These are phyloP conservation scores for Arabidopsis lyrata DNA, from an alignment of 441 rosid species.

Conservation along the genomic window DNA sequence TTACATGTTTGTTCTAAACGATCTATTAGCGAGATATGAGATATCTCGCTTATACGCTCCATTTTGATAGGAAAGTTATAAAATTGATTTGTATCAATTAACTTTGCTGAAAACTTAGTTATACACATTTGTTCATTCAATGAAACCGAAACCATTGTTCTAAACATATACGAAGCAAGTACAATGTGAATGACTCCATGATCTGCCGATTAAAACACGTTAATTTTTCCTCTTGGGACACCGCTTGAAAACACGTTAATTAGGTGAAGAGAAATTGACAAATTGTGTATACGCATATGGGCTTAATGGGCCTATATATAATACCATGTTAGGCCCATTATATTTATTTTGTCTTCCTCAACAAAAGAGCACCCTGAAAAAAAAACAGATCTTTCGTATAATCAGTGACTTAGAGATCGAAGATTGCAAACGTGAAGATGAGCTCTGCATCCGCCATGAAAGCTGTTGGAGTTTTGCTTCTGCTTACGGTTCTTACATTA, in stretches of 20 bases:
- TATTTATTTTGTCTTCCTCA: neutral
- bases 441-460: conserved; percentile 41
- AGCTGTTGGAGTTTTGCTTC: conserved; percentile 34
- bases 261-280: neutral
- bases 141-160: neutral
- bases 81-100: too few species aligned
- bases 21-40: too few species aligned
- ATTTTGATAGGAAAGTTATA: too few species aligned
- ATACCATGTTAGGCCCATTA: conserved; percentile 6
- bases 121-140: neutral
- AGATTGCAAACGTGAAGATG: conserved; percentile 25
- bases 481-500: conserved; percentile 27
- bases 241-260: neutral
- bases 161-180: neutral
- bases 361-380: neutral
- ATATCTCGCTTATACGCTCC: too few species aligned
- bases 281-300: conserved; percentile 9
- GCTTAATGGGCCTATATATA: neutral
- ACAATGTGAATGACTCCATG: neutral
- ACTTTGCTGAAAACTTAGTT: too few species aligned
- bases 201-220: conserved; percentile 5
- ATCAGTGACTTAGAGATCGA: conserved; percentile 7
- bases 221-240: too few species aligned
- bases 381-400: conserved; percentile 26
- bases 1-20: too few species aligned